Evolutionary conservation across 2,329 filamentous ascomycete genomes (phyloP), one percentile per base, ranked within the genome.

Genomic region (Metarhizium humberi): DNA sequence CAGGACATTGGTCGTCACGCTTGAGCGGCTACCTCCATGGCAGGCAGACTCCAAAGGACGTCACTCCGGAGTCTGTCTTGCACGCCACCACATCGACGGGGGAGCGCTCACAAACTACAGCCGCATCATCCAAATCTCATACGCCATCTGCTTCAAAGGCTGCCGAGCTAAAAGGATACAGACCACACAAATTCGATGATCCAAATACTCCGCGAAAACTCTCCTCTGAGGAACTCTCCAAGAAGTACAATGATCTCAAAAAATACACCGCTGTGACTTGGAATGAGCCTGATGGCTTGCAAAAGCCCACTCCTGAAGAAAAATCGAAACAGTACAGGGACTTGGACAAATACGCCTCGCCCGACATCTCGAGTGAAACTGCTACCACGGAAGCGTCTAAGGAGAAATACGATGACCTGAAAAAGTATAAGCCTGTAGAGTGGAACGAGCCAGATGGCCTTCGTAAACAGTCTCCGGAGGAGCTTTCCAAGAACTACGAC

Each of bases 391-490:
- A 69, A 53, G 73, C 47, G 20, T 34, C 47, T 29, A 7, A 25
- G 7, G 29, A 53, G 25, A 11, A 18, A 32, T 54, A 76, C 55
- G 65, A 75, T 3, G 76, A 79, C 50, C 62, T 79, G 49, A 59
- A 69, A 55, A 64, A 71, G 43, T 76, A 75, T 56, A 66, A 64
- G 1, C 67, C 71, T 4, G 64, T 69, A 11, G 60, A 59, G 14
- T 72, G 70, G 67, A 71, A 71, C 16, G 71, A 73, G 51, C 67
- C 69, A 0, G 65, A 78, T 58, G 75, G 75, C 42, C 69, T 72
- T 40, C 61, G 63, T 13, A 58, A 64, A 18, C 60, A 64, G 51
- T 67, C 65, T 2, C 63, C 65, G 5, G 70, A 69, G 54, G 69
- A 71, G 36, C 58, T 66, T 16, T 67, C 71, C 4, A 69, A 69